phyloP scores from a whole-genome alignment of 2,329 filamentous ascomycete genomes.

The Trichoderma koningii region DNA sequence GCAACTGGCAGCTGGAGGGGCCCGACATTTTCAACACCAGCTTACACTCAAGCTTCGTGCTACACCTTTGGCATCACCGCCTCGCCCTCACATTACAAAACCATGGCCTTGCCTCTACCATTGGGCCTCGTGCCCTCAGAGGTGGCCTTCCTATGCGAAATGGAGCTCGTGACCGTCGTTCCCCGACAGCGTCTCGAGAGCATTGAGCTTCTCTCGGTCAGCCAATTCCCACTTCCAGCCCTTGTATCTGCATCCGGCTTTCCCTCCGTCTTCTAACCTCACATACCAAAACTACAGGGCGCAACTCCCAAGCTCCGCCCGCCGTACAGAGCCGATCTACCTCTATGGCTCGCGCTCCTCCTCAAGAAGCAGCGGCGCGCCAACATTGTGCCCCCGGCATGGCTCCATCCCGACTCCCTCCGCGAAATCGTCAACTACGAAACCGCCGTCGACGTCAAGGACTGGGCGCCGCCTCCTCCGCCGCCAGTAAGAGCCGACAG shows the following conservation, averaged over 20 bases:
- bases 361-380: conserved; percentile 92
- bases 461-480: conserved; percentile 77
- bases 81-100: neutral
- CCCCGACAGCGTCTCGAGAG: conserved; percentile 87
- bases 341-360: conserved; percentile 92
- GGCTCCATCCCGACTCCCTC: conserved; percentile 79
- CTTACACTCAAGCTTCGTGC: neutral
- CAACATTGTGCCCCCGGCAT: conserved; percentile 88
- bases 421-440: conserved; percentile 78
- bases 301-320: conserved; percentile 74
- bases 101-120: conserved; percentile 55
- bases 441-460: conserved; percentile 67
- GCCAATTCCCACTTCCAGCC: neutral
- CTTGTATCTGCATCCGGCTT: neutral
- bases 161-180: conserved; percentile 92
- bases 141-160: conserved; percentile 93
- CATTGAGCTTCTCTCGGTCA: conserved; percentile 81
- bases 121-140: conserved; percentile 75
- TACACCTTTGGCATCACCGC: neutral
- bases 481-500: conserved; percentile 57
- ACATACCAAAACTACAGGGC: conserved; percentile 59
- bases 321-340: conserved; percentile 75
- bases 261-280: neutral
- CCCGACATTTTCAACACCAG: conserved; percentile 7
- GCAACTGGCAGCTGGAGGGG: conserved; percentile 16